phyloP scores from a whole-genome alignment of 2,329 filamentous ascomycete genomes.

The Phaeosphaeriaceae sp. region DNA sequence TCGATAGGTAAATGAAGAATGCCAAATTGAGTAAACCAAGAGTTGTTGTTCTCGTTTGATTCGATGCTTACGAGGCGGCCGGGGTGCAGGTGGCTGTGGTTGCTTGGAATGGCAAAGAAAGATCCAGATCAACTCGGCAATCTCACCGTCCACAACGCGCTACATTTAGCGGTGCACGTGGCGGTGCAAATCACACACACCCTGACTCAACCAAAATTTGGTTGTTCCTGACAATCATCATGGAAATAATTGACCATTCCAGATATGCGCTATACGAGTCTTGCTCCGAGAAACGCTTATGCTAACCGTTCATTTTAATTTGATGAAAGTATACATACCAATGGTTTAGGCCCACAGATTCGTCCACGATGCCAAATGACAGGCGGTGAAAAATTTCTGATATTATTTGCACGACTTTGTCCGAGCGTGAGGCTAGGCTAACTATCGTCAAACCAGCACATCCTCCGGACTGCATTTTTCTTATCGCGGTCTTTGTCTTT shows the following conservation, averaged over 20 bases:
- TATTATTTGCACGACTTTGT: constrained; percentile 22
- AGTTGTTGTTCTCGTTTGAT: neutral
- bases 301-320: neutral
- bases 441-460: constrained; percentile 15
- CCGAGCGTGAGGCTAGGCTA: constrained; percentile 40
- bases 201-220: neutral
- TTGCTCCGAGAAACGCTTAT: neutral
- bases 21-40: constrained; percentile 9
- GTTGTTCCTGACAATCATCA: neutral
- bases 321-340: neutral
- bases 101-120: neutral
- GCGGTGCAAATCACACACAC: constrained; percentile 2
- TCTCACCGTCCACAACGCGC: constrained; percentile 56
- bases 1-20: neutral
- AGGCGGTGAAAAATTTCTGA: constrained; percentile 43
- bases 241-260: neutral
- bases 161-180: neutral
- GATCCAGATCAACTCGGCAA: neutral
- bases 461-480: constrained; percentile 13
- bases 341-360: neutral
- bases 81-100: neutral
- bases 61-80: too few relatives aligned
- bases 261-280: neutral
- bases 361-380: constrained; percentile 32
- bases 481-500: constrained; percentile 20